Conservation (phyloP, 768 basidiomycete species). For the Fibroporia radiculosa region DNA sequence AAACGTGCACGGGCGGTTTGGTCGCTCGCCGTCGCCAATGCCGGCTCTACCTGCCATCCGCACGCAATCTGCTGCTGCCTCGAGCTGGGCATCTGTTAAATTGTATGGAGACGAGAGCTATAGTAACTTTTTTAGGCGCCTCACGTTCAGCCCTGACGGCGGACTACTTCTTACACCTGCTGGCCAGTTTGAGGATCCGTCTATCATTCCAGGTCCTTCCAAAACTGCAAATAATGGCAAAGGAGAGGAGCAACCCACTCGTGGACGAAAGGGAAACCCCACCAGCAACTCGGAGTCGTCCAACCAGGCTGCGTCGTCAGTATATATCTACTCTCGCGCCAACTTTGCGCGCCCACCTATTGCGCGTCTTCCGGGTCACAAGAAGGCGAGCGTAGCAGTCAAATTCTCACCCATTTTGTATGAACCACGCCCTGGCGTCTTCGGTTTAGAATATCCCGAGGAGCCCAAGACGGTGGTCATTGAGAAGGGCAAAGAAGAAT, state of each 20-base stretch:
- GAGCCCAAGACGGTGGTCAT: slow-evolving; percentile 54
- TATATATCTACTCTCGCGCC: slow-evolving; percentile 93
- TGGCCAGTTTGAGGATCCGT: slow-evolving; percentile 93
- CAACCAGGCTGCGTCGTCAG: slow-evolving; percentile 45
- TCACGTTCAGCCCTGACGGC: slow-evolving; percentile 94
- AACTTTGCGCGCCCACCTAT: slow-evolving; percentile 91
- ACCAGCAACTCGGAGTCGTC: slow-evolving; percentile 28
- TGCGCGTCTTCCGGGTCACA: slow-evolving; percentile 93
- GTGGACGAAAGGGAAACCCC: slow-evolving; percentile 54
- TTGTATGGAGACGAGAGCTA: slow-evolving; percentile 94
- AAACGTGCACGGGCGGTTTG: slow-evolving; percentile 49
- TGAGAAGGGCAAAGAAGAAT: slow-evolving; percentile 58
- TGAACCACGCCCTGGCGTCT: slow-evolving; percentile 67
- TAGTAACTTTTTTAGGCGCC: slow-evolving; percentile 90
- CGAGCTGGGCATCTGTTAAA: slow-evolving; percentile 60
- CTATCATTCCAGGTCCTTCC: slow-evolving; percentile 39
- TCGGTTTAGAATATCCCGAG: slow-evolving; percentile 23
- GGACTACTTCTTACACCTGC: slow-evolving; percentile 91
- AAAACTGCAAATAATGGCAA: slow-evolving; percentile 31
- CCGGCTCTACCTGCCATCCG: slow-evolving; percentile 92
- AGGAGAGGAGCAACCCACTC: slow-evolving; percentile 28
- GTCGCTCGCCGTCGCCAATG: slow-evolving; percentile 83
- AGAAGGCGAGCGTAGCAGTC: slow-evolving; percentile 91
- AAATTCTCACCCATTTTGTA: slow-evolving; percentile 90
- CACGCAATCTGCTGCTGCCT: slow-evolving; percentile 43